Evolutionary conservation across 1,284 basidiomycete genomes (phyloP).

Genomic region (Boletus smithii): DNA sequence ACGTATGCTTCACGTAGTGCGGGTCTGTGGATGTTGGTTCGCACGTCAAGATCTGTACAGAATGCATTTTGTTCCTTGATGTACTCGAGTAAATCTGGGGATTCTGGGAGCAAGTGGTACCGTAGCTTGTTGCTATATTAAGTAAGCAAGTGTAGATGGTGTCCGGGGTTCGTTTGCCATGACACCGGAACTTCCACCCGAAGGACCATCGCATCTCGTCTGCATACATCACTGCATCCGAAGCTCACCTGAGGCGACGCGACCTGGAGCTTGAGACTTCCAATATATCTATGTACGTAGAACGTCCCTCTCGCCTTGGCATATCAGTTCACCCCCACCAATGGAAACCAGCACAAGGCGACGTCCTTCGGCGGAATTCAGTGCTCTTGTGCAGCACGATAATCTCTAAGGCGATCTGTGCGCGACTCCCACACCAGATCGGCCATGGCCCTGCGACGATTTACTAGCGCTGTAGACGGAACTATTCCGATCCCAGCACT

Average conservation of each 20-base stretch:
- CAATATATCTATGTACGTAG: constrained; percentile 14
- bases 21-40: constrained; percentile 3
- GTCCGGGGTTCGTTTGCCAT: constrained; percentile 19
- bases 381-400: neutral
- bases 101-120: no score
- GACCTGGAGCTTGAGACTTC: constrained; percentile 5
- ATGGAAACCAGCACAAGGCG: constrained; percentile 8
- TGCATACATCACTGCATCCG: constrained; percentile 11
- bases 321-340: neutral
- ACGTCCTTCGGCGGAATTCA: constrained; percentile 17
- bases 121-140: constrained; percentile 4
- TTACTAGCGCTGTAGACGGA: constrained; percentile 58
- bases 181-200: no score
- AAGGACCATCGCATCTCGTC: constrained; percentile 1
- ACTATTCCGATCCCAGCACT: constrained; percentile 70
- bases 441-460: constrained; percentile 52
- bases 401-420: neutral
- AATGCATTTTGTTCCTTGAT: neutral
- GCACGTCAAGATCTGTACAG: constrained; percentile 3
- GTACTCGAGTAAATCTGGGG: constrained; percentile 2
- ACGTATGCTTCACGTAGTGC: neutral
- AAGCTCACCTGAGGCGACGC: constrained; percentile 24
- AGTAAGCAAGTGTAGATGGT: constrained; percentile 3
- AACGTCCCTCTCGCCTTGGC: constrained; percentile 2
- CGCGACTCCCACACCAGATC: constrained; percentile 4